Conservation (phyloP, 1,139 yeast species). For the Pichia norvegensis region DNA sequence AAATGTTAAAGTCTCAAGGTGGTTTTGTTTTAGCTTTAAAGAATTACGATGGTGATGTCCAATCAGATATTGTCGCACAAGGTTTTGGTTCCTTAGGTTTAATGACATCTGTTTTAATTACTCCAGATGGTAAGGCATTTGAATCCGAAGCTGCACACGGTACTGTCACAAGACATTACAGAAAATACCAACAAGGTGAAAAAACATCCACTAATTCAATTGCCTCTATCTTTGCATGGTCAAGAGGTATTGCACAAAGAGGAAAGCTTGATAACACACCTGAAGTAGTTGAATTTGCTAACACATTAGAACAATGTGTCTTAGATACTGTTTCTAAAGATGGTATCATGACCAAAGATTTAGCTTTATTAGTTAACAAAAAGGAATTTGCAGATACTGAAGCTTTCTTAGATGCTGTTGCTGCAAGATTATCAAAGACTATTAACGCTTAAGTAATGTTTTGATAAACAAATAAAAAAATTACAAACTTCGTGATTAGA, state of each 20-base stretch:
- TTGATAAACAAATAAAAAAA: no score
- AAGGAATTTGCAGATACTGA: constrained; percentile 77
- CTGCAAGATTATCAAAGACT: constrained; percentile 31
- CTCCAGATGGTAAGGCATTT: constrained; percentile 93
- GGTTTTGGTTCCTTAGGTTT: constrained; percentile 95
- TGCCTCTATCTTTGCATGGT: constrained; percentile 97
- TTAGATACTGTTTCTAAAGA: constrained; percentile 80
- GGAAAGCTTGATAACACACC: constrained; percentile 84
- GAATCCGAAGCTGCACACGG: constrained; percentile 98
- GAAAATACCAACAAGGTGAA: constrained; percentile 91
- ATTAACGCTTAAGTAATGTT: constrained; percentile 2
- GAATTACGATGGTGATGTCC: constrained; percentile 97
- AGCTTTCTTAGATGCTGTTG: constrained; percentile 83
- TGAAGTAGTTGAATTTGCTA: constrained; percentile 72
- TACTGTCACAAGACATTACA: constrained; percentile 91
- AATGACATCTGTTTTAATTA: constrained; percentile 89
- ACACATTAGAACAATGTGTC: constrained; percentile 71
- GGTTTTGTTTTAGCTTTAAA: constrained; percentile 93
- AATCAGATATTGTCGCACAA: constrained; percentile 94
- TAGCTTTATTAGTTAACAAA: constrained; percentile 82
- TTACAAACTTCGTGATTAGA: neutral
- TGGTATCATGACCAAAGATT: constrained; percentile 90
- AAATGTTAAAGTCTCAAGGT: constrained; percentile 92
- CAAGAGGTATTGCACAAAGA: constrained; percentile 72
- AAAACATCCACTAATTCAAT: constrained; percentile 97